Base-by-base conservation (phyloP, 2,329 filamentous ascomycete species). In the Fusarium chlamydosporum region DNA sequence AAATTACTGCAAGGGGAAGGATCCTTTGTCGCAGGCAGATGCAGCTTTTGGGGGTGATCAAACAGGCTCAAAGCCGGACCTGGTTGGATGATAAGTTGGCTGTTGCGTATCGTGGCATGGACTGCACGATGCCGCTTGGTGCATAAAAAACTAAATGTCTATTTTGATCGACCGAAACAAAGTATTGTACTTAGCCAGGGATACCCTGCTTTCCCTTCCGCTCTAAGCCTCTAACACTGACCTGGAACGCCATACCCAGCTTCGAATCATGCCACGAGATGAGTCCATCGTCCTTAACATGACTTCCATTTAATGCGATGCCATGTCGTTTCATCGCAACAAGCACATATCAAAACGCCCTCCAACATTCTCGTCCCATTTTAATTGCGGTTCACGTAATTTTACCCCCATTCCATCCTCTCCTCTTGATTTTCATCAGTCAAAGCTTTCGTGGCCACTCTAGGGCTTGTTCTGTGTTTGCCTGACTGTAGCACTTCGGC, bases 401-500 rank as follows among this genome's bases (percentile, higher is more conserved):
- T 7, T 15, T 23, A 34, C 27, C 23, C 33, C 33, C 20, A 67
- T 50, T 16, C 34, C 16, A 23, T 40, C 10, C 66, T 40, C 73
- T 16, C 31, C 48, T 35, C 75, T n/a, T 71, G 72, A 29, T 31
- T 42, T 46, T 41, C 34, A 50, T 72, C 60, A 77, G 31, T 67
- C 68, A 27, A 75, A 61, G 53, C 76, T 75, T 15, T 73, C 75
- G 33, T 78, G 77, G 46, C 75, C 72, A 38, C 76, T 75, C 55
- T 79, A 77, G 38, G 76, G 76, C 51, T 76, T 74, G 26, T 81
- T 77, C 15, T 73, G 68, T 46, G 82, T 81, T 69, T 80, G 82
- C 52, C 82, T 81, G 54, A 86, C 86, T 54, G 94, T 97, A 72
- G 96, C 93, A 81, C 93, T 97, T 66, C 93, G 87, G 68, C 94